Conservation (phyloP, 2,329 filamentous ascomycete genomes). For the Leptosphaerulina australis region DNA sequence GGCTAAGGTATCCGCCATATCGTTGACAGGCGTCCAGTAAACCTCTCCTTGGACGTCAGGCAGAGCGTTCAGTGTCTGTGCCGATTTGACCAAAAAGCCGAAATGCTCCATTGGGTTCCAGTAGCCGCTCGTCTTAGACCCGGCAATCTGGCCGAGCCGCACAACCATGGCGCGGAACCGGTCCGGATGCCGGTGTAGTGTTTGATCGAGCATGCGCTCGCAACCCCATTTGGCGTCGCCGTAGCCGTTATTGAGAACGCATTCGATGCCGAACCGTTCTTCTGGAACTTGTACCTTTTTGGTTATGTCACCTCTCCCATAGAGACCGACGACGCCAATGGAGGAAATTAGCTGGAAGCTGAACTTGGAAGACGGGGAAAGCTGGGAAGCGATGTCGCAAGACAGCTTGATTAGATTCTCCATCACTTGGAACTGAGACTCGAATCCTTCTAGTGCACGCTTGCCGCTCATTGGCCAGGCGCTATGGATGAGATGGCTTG, state of each 20-base stretch:
- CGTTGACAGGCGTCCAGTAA: constrained; percentile 56
- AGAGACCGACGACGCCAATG: background rate
- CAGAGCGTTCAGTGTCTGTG: constrained; percentile 52
- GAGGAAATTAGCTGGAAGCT: background rate
- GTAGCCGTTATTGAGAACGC: constrained; percentile 56
- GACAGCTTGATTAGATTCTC: background rate
- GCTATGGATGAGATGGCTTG: background rate
- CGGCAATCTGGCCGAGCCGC: constrained; percentile 60
- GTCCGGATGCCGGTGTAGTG: constrained; percentile 51
- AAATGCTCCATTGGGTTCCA: constrained; percentile 63
- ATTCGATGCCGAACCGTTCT: constrained; percentile 46
- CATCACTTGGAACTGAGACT: background rate
- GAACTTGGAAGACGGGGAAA: background rate
- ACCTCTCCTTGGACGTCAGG: constrained; percentile 32
- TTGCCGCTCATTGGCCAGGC: background rate
- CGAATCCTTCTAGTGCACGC: background rate
- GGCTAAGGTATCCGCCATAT: constrained; percentile 41
- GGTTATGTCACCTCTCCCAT: background rate
- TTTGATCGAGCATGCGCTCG: constrained; percentile 58
- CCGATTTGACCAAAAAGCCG: constrained; percentile 57
- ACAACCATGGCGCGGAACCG: constrained; percentile 54
- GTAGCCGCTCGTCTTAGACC: constrained; percentile 56
- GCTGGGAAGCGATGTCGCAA: background rate
- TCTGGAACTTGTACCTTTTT: background rate
- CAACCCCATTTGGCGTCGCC: constrained; percentile 59